Evolutionary conservation across 192 early-diverging fungal species (phyloP).

Genomic region (Polychytrium aggregatum): DNA sequence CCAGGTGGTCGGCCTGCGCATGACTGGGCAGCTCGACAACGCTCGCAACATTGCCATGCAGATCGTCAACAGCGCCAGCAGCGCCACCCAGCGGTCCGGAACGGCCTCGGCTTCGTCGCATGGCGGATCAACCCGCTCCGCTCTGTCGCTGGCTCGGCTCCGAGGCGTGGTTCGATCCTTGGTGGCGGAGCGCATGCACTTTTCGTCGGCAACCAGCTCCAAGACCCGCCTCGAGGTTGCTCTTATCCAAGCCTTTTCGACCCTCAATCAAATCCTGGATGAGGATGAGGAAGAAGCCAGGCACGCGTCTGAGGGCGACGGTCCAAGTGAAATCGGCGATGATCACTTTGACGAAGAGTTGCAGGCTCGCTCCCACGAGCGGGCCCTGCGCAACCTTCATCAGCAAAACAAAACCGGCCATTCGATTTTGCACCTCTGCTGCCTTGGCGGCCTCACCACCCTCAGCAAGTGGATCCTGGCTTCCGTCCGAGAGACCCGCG

Average conservation of each 20-base stretch:
- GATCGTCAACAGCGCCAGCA: slow-evolving; percentile 37
- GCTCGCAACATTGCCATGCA: slow-evolving; percentile 62
- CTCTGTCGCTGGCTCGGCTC: background rate
- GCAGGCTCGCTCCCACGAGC: background rate
- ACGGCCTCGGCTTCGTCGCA: slow-evolving; percentile 2
- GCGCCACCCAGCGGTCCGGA: slow-evolving; percentile 4
- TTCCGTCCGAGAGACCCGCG: slow-evolving; percentile 8
- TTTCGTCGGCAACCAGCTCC: background rate
- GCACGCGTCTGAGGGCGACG: no score
- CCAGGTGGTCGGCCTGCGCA: slow-evolving; percentile 75
- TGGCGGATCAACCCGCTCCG: background rate
- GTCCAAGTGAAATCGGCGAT: no score
- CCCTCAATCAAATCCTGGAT: no score
- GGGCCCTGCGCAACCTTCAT: background rate
- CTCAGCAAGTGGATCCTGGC: slow-evolving; percentile 24
- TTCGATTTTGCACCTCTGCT: slow-evolving; percentile 18
- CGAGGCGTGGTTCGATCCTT: slow-evolving; percentile 3
- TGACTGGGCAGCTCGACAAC: slow-evolving; percentile 68
- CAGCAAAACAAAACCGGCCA: slow-evolving; percentile 4
- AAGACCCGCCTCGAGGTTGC: background rate
- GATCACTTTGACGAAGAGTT: no score
- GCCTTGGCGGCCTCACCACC: slow-evolving; percentile 15
- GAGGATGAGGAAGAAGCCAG: no score
- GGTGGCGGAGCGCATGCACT: background rate
- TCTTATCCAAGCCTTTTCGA: slow-evolving; percentile 5